phyloP scores from a whole-genome alignment of 208 protist species.

The Leishmania martiniquensis region DNA sequence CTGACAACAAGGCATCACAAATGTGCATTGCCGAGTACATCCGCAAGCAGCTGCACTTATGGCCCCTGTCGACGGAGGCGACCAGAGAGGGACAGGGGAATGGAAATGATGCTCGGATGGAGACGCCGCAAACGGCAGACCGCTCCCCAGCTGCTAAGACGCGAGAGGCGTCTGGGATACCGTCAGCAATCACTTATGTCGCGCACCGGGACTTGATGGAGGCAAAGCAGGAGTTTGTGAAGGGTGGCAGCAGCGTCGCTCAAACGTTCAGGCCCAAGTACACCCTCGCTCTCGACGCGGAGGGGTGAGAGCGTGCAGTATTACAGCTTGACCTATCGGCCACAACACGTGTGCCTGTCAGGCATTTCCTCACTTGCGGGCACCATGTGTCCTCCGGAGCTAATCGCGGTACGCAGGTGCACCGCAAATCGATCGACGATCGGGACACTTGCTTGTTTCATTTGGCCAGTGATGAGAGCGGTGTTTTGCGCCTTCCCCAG shows the following conservation, averaged over 20 bases:
- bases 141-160: conserved; percentile 6
- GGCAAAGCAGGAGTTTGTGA: conserved; percentile 55
- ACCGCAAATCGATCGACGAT: background rate
- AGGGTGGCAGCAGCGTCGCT: conserved; percentile 22
- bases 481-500: background rate
- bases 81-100: background rate
- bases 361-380: background rate
- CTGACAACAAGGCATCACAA: conserved; percentile 64
- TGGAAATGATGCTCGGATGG: background rate
- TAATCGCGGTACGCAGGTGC: background rate
- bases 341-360: background rate
- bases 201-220: conserved; percentile 83
- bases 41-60: conserved; percentile 37
- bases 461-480: background rate
- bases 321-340: background rate
- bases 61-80: conserved; percentile 6
- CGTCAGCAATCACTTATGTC: conserved; percentile 51
- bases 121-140: background rate
- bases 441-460: background rate
- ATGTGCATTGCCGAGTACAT: conserved; percentile 70
- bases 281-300: conserved; percentile 26
- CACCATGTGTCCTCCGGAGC: background rate
- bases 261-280: conserved; percentile 58
- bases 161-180: conserved; percentile 24
- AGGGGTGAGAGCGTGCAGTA: background rate